Evolutionary conservation across 805 yeast species (phyloP).

Genomic region (Yarrowia alimentaria): DNA sequence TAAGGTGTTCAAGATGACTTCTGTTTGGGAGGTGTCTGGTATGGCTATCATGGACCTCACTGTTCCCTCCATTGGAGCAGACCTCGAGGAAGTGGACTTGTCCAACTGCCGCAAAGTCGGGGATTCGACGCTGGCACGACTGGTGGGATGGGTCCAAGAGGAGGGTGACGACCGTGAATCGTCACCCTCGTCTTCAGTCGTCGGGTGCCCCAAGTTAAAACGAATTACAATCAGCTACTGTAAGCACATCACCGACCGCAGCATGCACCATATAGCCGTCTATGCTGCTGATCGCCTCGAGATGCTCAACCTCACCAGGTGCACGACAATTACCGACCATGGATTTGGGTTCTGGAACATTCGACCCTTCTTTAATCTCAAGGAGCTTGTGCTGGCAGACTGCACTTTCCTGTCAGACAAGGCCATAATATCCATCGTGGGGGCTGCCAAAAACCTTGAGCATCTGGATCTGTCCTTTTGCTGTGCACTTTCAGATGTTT

Average conservation of each 20-base stretch:
- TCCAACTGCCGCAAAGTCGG: conserved; percentile 71
- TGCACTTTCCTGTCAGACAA: conserved; percentile 71
- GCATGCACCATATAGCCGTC: conserved; percentile 61
- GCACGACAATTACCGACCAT: conserved; percentile 73
- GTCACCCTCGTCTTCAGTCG: conserved; percentile 32
- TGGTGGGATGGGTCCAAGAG: conserved; percentile 54
- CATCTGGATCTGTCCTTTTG: conserved; percentile 66
- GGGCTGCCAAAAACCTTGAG: conserved; percentile 58
- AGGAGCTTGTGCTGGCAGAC: conserved; percentile 57
- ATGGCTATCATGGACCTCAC: conserved; percentile 81
- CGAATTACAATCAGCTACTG: conserved; percentile 66
- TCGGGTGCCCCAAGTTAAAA: conserved; percentile 61
- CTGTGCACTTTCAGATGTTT: conserved; percentile 67
- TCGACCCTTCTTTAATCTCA: conserved; percentile 51
- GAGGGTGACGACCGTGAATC: neutral
- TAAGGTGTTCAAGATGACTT: conserved; percentile 55
- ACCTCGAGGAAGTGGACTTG: conserved; percentile 59
- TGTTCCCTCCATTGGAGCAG: conserved; percentile 59
- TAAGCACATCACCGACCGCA: conserved; percentile 66
- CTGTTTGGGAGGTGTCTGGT: conserved; percentile 75
- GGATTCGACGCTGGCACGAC: conserved; percentile 66
- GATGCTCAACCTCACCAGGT: conserved; percentile 62
- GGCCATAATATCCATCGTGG: conserved; percentile 59
- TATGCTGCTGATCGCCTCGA: conserved; percentile 58
- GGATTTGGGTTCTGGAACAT: conserved; percentile 69